Conservation (phyloP, 768 basidiomycete genomes). For the Russula earlei region DNA sequence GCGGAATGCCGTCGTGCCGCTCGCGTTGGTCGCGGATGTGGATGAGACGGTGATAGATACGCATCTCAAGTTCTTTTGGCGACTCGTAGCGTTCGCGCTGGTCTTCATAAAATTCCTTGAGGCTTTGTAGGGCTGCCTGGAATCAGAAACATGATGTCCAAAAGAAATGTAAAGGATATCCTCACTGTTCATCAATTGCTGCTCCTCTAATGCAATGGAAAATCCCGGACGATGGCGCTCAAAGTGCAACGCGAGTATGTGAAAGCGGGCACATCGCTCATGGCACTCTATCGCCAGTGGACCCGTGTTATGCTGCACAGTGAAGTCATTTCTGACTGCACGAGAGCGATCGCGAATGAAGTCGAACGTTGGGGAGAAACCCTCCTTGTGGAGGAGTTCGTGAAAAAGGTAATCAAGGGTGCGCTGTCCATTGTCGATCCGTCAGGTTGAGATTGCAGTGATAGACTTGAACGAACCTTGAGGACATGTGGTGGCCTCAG, state of each 20-base stretch:
- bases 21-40: conserved; percentile 82
- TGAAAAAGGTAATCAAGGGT: conserved; percentile 93
- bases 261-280: conserved; percentile 89
- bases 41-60: conserved; percentile 86
- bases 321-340: conserved; percentile 86
- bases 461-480: conserved; percentile 36
- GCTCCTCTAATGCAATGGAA: conserved; percentile 66
- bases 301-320: conserved; percentile 80
- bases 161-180: conserved; percentile 11
- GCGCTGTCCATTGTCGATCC: conserved; percentile 33
- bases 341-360: conserved; percentile 93
- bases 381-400: conserved; percentile 58
- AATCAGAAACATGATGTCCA: not conserved
- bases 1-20: conserved; percentile 64
- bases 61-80: conserved; percentile 89
- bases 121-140: conserved; percentile 71
- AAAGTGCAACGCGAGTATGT: conserved; percentile 72
- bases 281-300: conserved; percentile 78
- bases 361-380: conserved; percentile 60
- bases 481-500: conserved; percentile 80
- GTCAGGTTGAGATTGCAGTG: not conserved
- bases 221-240: conserved; percentile 49
- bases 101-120: conserved; percentile 92
- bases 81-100: conserved; percentile 55
- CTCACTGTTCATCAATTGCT: conserved; percentile 88